Percentiles rank a stretch among this genome's conserved stretches.
Conservation (phyloP, 140 eudicot genomes). For the Ambrosia hybrid region DNA sequence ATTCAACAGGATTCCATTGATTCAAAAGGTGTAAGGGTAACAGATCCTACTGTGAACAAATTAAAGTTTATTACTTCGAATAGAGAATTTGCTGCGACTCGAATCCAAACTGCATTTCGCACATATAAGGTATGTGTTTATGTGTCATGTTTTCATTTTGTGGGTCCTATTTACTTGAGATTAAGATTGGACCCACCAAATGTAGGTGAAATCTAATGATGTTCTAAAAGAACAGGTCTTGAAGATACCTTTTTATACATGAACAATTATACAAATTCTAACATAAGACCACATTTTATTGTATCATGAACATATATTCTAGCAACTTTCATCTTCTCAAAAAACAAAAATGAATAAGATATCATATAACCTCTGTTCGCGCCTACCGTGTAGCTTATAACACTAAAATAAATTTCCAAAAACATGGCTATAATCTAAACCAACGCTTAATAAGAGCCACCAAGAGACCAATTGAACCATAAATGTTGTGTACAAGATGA, state of each 20-base stretch:
- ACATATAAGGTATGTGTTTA: conserved; percentile 38
- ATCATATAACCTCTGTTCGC: no score
- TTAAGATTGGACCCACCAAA: conserved; percentile 12
- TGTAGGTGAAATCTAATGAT: neutral
- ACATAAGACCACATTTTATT: no score
- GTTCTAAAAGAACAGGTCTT: neutral
- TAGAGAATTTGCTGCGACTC: conserved; percentile 30
- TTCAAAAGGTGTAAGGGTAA: conserved; percentile 16
- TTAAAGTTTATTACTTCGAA: conserved; percentile 11
- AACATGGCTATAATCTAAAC: no score
- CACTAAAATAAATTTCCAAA: no score
- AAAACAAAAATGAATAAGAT: no score
- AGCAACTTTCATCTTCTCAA: no score
- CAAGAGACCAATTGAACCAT: no score
- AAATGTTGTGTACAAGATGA: no score
- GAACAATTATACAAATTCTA: no score
- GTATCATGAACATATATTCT: no score
- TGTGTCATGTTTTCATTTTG: neutral
- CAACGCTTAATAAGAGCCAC: no score
- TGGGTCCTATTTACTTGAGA: conserved; percentile 1
- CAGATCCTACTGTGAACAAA: conserved; percentile 12
- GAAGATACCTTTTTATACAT: conserved; percentile 9
- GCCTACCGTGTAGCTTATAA: no score
- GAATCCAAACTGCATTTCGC: conserved; percentile 47
- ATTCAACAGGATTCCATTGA: conserved; percentile 18